Percentiles rank a stretch among this genome's conserved stretches.
Evolutionary conservation across 2,329 filamentous ascomycete species (phyloP).

Genomic region (Alternaria solani): DNA sequence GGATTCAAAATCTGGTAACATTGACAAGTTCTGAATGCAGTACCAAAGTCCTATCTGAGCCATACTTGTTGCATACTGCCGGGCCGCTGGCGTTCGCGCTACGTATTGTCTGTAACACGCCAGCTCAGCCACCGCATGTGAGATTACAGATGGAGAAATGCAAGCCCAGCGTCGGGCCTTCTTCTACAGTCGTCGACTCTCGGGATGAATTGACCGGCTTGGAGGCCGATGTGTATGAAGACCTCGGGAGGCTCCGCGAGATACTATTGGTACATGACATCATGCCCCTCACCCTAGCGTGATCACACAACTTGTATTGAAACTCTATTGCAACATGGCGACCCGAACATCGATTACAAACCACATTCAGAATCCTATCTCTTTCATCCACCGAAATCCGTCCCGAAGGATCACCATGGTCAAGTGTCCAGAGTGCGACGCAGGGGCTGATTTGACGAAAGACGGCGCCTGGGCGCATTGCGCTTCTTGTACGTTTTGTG

Average conservation of each 20-base stretch:
- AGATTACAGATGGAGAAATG: not conserved
- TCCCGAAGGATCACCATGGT: constrained; percentile 23
- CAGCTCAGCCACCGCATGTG: not conserved
- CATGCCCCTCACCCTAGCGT: constrained; percentile 23
- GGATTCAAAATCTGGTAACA: not conserved
- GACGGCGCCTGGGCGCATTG: constrained; percentile 42
- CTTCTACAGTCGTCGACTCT: not conserved
- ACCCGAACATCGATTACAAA: not conserved
- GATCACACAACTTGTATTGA: not conserved
- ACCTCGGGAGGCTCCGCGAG: not conserved
- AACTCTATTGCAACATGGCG: constrained; percentile 3
- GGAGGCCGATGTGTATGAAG: not conserved
- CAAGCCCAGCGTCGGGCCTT: constrained; percentile 2
- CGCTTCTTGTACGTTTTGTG: constrained; percentile 33
- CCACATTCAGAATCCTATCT: not conserved
- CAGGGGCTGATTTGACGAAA: constrained; percentile 39
- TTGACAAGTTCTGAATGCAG: not conserved
- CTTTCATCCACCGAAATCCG: not conserved
- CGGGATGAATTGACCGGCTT: not conserved
- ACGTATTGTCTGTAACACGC: not conserved
- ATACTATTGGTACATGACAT: constrained; percentile 19
- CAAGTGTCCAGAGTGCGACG: constrained; percentile 40
- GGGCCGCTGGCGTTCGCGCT: not conserved
- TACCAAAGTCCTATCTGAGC: not conserved
- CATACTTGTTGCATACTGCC: not conserved